These are phyloP conservation scores for Rhizoclosmatium sp. DNA, from an alignment of 192 early-diverging fungal genomes.

Conservation along the genomic window DNA sequence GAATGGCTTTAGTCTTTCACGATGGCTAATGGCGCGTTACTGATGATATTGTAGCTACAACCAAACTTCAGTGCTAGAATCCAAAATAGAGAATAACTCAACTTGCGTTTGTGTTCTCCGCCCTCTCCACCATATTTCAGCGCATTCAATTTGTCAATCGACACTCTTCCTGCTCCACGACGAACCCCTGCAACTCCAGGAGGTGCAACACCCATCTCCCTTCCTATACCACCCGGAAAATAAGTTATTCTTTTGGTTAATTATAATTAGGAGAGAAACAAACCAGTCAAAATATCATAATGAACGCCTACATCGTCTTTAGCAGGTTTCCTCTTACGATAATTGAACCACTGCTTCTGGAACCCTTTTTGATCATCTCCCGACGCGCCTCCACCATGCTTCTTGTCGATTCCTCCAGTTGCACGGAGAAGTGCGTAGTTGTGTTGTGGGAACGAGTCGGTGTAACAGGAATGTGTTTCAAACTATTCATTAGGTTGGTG, in stretches of 20 bases:
- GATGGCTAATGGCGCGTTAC: too few relatives aligned
- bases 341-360: slow-evolving; percentile 43
- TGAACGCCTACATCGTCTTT: slow-evolving; percentile 42
- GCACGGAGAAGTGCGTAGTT: slow-evolving; percentile 40
- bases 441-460: slow-evolving; percentile 49
- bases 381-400: neutral
- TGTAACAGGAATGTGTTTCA: slow-evolving; percentile 41
- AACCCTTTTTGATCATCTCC: slow-evolving; percentile 23
- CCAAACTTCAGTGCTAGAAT: too few relatives aligned
- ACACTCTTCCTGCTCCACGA: slow-evolving; percentile 43
- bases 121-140: slow-evolving; percentile 16
- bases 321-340: slow-evolving; percentile 46
- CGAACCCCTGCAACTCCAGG: slow-evolving; percentile 6
- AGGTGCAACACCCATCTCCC: slow-evolving; percentile 4
- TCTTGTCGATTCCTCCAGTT: slow-evolving; percentile 6
- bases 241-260: neutral
- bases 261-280: neutral
- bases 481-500: slow-evolving; percentile 5
- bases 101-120: slow-evolving; percentile 33
- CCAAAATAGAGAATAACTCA: too few relatives aligned
- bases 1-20: too few relatives aligned
- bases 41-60: too few relatives aligned
- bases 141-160: slow-evolving; percentile 53
- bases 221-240: neutral
- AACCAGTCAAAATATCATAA: slow-evolving; percentile 56